Evolutionary conservation across 164 flowering plant genomes (phyloP), one percentile per base, ranked within the genome.

Genomic region (Piper longum): DNA sequence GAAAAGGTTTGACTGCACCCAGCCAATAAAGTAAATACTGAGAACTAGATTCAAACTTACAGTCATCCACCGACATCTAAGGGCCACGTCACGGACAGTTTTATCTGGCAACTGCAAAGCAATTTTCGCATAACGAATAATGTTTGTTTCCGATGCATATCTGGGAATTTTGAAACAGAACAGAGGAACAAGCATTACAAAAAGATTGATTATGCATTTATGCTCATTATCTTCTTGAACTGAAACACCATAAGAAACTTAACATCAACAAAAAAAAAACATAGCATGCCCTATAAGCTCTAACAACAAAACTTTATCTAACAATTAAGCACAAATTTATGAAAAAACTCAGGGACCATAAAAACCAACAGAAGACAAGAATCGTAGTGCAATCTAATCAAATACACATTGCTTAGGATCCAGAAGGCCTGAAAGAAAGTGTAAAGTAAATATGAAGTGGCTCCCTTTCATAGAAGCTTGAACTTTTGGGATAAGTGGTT

Each of bases 31-130:
- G 43, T 11, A 64, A 48, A 18, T 60, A 71, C 16, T n/a, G 39
- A 55, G 58, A 36, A 26, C 4, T 41, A 26, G 36, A 26, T 41
- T 14, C 48, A 42, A 72, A 74, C 90, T 79, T 69, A 87, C 95
- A 61, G 67, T 74, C 88, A 83, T 83, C 90, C 88, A 87, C 71
- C 81, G 75, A 70, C 78, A 75, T 40, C 91, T 85, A 60, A 87
- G 62, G 16, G 95, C 95, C 51, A 85, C 85, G 77, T 87, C 95
- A 39, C 95, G 71, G 0, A 81, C 81, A 7, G 83, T 82, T 76
- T 87, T 87, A 48, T 79, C 76, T 13, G 69, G 78, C 12, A 87
- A 74, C 45, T 45, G 71, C 80, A 77, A 59, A 1, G 95, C 90
- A 67, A 87, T 82, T 70, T 78, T 82, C 43, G 89, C 86, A 78